Conservation (phyloP, 352 stramenopile genomes). For the Phytophthora aleatoria region DNA sequence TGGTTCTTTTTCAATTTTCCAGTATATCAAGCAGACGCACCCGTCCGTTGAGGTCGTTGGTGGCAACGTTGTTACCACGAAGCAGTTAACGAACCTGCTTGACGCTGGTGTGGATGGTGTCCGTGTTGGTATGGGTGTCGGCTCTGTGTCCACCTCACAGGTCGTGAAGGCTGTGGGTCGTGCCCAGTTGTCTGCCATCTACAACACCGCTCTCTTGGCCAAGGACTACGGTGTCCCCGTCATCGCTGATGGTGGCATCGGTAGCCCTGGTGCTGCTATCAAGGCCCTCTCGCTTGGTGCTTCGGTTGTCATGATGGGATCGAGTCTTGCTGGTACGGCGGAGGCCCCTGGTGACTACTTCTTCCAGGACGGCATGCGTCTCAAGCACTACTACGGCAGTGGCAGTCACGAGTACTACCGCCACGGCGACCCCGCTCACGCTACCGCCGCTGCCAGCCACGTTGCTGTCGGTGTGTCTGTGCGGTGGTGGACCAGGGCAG, state of each 20-base stretch:
- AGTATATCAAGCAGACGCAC: conserved; percentile 94
- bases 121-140: conserved; percentile 98
- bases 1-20: background rate
- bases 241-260: conserved; percentile 98
- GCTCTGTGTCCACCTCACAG: conserved; percentile 99
- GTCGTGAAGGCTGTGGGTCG: conserved; percentile 98
- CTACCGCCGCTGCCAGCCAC: conserved; percentile 83
- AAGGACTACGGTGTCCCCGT: conserved; percentile 96
- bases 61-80: conserved; percentile 98
- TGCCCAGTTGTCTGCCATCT: conserved; percentile 98
- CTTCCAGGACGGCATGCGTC: conserved; percentile 98
- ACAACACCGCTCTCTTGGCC: conserved; percentile 95
- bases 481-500: conserved; percentile 98
- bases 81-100: conserved; percentile 96
- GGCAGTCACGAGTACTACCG: conserved; percentile 93
- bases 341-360: conserved; percentile 99
- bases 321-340: conserved; percentile 96
- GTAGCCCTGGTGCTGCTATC: conserved; percentile 95
- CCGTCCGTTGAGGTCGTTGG: conserved; percentile 95
- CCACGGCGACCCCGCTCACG: conserved; percentile 73
- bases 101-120: conserved; percentile 98
- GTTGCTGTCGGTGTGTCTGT: conserved; percentile 97
- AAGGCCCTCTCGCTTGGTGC: conserved; percentile 97
- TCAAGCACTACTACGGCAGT: conserved; percentile 99
- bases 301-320: conserved; percentile 99